Percentiles rank a stretch among this genome's conserved stretches.
Conservation (phyloP, 768 basidiomycete genomes). For the Mrakia blollopis region DNA sequence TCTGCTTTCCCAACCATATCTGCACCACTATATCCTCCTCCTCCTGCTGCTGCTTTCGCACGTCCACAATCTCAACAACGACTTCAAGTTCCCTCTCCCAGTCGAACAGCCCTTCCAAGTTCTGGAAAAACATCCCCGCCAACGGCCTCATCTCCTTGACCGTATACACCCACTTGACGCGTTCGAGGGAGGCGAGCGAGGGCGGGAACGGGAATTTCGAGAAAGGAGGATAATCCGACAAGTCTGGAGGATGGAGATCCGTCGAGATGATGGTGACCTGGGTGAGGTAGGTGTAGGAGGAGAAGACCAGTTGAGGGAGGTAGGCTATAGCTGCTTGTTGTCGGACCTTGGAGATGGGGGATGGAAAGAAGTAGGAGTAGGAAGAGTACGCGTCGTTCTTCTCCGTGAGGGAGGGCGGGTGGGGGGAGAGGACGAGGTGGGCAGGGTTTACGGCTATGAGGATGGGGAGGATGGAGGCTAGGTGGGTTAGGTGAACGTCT, state of each 20-base stretch:
- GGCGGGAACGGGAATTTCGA: background rate
- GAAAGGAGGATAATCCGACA: background rate
- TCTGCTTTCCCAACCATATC: background rate
- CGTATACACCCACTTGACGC: background rate
- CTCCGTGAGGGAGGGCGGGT: background rate
- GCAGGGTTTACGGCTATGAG: slow-evolving; percentile 7
- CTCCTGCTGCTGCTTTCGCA: background rate
- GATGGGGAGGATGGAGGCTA: slow-evolving; percentile 6
- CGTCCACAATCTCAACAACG: background rate
- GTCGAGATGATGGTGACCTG: background rate
- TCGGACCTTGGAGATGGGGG: background rate
- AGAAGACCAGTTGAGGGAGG: background rate
- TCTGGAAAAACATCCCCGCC: background rate
- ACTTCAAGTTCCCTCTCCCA: background rate
- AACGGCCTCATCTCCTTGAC: background rate
- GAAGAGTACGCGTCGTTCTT: too few species aligned
- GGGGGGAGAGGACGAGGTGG: background rate
- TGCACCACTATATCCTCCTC: background rate
- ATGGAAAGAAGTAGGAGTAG: background rate
- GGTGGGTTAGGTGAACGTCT: background rate
- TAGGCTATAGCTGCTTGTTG: background rate
- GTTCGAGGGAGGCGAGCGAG: background rate
- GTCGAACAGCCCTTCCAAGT: background rate
- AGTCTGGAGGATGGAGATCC: slow-evolving; percentile 13
- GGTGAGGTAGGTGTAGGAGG: background rate